Evolutionary conservation across 176 grass and related monocot genomes (phyloP).

Genomic region (Eleusine indica): DNA sequence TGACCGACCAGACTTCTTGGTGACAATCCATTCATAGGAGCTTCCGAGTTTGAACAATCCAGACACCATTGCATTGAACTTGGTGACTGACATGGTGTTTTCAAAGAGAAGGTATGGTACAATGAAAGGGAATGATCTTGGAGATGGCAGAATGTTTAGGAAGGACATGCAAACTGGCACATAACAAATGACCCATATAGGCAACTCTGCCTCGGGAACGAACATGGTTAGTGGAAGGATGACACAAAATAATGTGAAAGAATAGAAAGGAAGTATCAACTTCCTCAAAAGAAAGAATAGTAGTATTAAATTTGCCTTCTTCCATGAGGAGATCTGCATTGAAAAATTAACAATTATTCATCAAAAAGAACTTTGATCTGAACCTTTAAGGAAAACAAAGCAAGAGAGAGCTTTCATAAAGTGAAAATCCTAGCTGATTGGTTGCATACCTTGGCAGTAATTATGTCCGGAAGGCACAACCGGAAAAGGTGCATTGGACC

Average conservation of each 20-base stretch:
- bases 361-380: slow-evolving; percentile 32
- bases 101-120: slow-evolving; percentile 87
- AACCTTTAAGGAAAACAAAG: neutral
- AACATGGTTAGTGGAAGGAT: slow-evolving; percentile 86
- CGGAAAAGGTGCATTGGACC: slow-evolving; percentile 88
- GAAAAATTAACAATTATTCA: neutral
- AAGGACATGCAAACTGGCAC: slow-evolving; percentile 77
- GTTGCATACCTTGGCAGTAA: slow-evolving; percentile 66
- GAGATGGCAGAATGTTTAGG: slow-evolving; percentile 72
- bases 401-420: neutral
- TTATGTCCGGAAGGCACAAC: slow-evolving; percentile 58
- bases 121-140: slow-evolving; percentile 81
- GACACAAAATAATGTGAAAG: slow-evolving; percentile 86
- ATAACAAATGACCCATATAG: slow-evolving; percentile 84
- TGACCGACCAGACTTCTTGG: slow-evolving; percentile 77
- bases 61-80: slow-evolving; percentile 88
- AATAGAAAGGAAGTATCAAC: slow-evolving; percentile 83
- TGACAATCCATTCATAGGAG: slow-evolving; percentile 83
- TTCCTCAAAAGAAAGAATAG: slow-evolving; percentile 89
- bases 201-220: slow-evolving; percentile 73
- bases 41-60: slow-evolving; percentile 78
- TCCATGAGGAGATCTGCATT: slow-evolving; percentile 69
- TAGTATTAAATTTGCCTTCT: slow-evolving; percentile 84
- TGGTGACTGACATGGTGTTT: slow-evolving; percentile 89
- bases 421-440: neutral